phyloP scores from a whole-genome alignment of 1,284 basidiomycete species.

The Rhodotorula sp. region DNA sequence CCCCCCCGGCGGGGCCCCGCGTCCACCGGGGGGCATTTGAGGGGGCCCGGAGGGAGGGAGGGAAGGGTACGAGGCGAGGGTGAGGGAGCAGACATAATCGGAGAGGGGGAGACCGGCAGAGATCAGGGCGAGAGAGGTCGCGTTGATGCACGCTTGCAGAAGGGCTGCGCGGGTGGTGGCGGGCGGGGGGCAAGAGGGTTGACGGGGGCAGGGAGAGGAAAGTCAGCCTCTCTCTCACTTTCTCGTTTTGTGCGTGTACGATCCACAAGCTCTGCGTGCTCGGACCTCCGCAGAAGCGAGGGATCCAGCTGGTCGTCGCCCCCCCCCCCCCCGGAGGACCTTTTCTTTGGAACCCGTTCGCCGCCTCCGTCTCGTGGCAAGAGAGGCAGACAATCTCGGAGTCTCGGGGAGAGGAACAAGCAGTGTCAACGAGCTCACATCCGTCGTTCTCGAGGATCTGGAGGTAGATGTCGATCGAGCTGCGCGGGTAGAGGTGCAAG shows the following conservation, averaged over 20 bases:
- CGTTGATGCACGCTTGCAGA: constrained; percentile 92
- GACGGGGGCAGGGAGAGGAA: background rate
- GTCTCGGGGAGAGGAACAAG: background rate
- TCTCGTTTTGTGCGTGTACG: too few species aligned
- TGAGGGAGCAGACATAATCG: constrained; percentile 85
- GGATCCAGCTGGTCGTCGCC: too few species aligned
- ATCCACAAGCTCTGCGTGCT: too few species aligned
- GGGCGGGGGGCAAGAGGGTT: background rate
- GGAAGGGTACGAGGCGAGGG: constrained; percentile 66
- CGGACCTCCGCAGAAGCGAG: too few species aligned
- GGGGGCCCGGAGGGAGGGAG: constrained; percentile 30
- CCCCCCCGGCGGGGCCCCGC: too few species aligned
- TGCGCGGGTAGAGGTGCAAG: constrained; percentile 84
- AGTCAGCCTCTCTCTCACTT: too few species aligned
- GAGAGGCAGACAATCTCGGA: background rate
- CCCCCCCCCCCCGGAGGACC: too few species aligned
- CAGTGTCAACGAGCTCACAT: constrained; percentile 48
- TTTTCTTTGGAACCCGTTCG: background rate
- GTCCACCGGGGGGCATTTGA: constrained; percentile 38
- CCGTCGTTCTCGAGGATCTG: constrained; percentile 93
- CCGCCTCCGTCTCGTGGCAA: too few species aligned
- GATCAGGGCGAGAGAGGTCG: constrained; percentile 85
- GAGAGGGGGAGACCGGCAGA: constrained; percentile 85
- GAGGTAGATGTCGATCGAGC: constrained; percentile 89
- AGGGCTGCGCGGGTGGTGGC: too few species aligned